Conservation (phyloP, 2,329 filamentous ascomycete genomes). For the Leptographium galeiforme region DNA sequence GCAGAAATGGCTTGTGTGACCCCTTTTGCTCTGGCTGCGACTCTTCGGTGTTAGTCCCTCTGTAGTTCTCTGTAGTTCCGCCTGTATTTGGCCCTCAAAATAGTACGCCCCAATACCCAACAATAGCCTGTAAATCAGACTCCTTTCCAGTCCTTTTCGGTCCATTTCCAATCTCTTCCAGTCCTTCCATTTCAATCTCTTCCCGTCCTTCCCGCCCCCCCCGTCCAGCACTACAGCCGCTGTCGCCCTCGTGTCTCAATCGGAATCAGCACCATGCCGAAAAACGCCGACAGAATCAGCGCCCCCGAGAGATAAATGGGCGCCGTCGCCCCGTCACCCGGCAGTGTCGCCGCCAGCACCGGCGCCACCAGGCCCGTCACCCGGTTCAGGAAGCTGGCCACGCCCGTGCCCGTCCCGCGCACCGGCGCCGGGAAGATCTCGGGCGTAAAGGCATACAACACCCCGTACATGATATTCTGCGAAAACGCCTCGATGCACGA, state of each 20-base stretch:
- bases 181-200: no score
- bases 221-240: constrained; percentile 26
- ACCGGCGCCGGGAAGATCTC: constrained; percentile 64
- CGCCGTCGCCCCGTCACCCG: constrained; percentile 41
- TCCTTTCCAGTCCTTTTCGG: no score
- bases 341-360: constrained; percentile 48
- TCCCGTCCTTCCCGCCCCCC: no score
- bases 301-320: constrained; percentile 45
- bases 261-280: constrained; percentile 45
- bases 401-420: constrained; percentile 58
- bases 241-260: constrained; percentile 50
- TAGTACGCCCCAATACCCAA: no score
- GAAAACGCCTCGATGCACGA: constrained; percentile 57
- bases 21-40: no score
- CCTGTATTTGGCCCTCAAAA: no score
- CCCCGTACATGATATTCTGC: constrained; percentile 67
- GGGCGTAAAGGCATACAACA: constrained; percentile 64
- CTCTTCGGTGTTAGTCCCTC: no score
- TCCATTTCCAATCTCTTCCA: no score
- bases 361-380: constrained; percentile 55
- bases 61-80: no score
- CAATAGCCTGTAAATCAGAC: no score
- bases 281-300: constrained; percentile 44
- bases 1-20: no score
- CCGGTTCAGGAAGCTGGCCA: constrained; percentile 59